Conservation (phyloP, 2,329 filamentous ascomycete genomes). For the Plenodomus lindquistii region DNA sequence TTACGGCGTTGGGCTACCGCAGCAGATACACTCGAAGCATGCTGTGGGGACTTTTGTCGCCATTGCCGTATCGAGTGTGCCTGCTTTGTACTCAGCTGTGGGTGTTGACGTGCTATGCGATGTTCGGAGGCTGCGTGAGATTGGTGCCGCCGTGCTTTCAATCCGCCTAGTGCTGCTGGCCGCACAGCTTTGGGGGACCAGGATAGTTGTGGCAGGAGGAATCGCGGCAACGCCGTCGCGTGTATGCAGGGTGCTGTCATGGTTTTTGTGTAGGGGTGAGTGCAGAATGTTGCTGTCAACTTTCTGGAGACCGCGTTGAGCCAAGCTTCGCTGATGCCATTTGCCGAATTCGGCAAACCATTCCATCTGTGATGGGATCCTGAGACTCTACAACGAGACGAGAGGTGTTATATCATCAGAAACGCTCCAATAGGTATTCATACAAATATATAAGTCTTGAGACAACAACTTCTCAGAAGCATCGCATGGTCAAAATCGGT, state of each 20-base stretch:
- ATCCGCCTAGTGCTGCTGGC: constrained; percentile 16
- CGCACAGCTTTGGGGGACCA: constrained; percentile 36
- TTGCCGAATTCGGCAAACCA: constrained; percentile 23
- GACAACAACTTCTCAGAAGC: too few species aligned
- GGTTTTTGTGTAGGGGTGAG: constrained; percentile 20
- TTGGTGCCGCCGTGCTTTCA: constrained; percentile 21
- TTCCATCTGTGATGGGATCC: constrained; percentile 5
- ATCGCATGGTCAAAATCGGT: too few species aligned
- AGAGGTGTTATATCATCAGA: too few species aligned
- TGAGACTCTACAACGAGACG: too few species aligned
- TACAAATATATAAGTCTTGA: too few species aligned
- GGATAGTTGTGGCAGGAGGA: constrained; percentile 44
- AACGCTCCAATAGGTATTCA: too few species aligned
- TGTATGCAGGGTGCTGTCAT: constrained; percentile 31
- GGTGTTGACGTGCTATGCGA: constrained; percentile 11
- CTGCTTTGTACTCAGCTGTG: constrained; percentile 7
- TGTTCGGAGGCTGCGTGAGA: constrained; percentile 15
- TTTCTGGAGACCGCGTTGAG: constrained; percentile 12
- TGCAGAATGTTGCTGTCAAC: constrained; percentile 6
- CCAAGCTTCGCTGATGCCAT: constrained; percentile 23
- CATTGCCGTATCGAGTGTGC: constrained; percentile 5
- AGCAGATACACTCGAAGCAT: constrained; percentile 5
- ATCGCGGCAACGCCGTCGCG: constrained; percentile 41
- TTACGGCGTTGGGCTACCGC: constrained; percentile 23
- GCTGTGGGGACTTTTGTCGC: constrained; percentile 7